Percentiles rank a stretch among this genome's conserved stretches.
These are phyloP conservation scores for Pilatotrama ljubarskyi DNA, from an alignment of 768 basidiomycete genomes.

Conservation along the genomic window DNA sequence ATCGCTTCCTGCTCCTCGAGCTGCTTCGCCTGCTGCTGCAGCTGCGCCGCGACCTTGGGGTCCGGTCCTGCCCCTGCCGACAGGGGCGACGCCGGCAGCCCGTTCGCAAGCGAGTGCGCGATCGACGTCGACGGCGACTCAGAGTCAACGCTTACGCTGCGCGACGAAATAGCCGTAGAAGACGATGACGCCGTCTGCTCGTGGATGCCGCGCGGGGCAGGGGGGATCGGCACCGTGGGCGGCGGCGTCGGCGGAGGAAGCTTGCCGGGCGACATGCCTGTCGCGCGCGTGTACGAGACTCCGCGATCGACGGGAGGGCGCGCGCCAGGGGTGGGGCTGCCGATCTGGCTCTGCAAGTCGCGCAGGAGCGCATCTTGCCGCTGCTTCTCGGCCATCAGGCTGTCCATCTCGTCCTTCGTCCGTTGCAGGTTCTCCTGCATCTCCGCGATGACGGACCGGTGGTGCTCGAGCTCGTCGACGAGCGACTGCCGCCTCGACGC, in stretches of 20 bases:
- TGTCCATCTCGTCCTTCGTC: constrained; percentile 82
- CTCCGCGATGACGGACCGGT: constrained; percentile 74
- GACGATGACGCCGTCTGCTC: constrained; percentile 62
- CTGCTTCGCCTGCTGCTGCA: constrained; percentile 75
- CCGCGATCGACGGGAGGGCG: constrained; percentile 46
- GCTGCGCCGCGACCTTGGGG: constrained; percentile 51
- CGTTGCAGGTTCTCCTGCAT: constrained; percentile 76
- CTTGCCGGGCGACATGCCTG: constrained; percentile 66
- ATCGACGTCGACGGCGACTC: constrained; percentile 63
- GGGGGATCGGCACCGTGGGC: constrained; percentile 83
- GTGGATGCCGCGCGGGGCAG: constrained; percentile 59
- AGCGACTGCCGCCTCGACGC: constrained; percentile 75
- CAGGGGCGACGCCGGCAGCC: constrained; percentile 27
- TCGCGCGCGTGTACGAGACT: constrained; percentile 47
- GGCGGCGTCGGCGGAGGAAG: constrained; percentile 88
- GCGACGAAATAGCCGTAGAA: constrained; percentile 51
- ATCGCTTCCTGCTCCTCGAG: constrained; percentile 85
- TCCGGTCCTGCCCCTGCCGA: constrained; percentile 43
- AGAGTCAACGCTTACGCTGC: constrained; percentile 60
- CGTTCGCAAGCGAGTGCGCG: constrained; percentile 36
- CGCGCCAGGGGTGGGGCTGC: constrained; percentile 47
- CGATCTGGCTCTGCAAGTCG: constrained; percentile 75
- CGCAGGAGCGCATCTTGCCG: constrained; percentile 69
- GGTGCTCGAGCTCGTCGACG: constrained; percentile 72
- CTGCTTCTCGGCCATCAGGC: constrained; percentile 67